Base-by-base conservation (phyloP, 2,329 filamentous ascomycete genomes). In the Pseudocercospora macadamiae region DNA sequence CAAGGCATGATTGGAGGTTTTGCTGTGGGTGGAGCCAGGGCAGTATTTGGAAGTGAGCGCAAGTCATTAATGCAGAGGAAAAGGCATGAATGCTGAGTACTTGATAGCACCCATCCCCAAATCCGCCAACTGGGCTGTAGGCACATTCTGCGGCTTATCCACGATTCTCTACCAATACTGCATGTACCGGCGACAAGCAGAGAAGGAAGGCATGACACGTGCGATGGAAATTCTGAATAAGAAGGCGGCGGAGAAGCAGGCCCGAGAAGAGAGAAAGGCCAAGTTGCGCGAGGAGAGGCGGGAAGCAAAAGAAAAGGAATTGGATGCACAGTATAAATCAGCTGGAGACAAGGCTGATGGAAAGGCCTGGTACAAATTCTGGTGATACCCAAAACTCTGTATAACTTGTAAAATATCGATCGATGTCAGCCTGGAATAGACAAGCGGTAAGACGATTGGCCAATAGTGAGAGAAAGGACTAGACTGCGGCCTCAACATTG, bases 101-200 rank as follows among this genome's bases (percentile, higher is more conserved):
- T n/a, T n/a, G n/a, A 3, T 66, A 84, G 86, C 83, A 39, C 81
- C 82, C 16, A 76, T 91, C 61, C 83, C 82, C 56, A 85, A 83
- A 68, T 86, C 90, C 1, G 87, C 89, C 32, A 96, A 96, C 70
- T 96, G 90, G 89, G 92, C 91, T 0, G 91, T 95, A 4, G 90
- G 87, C 5, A 82, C 86, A 32, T 96, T 95, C 73, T 80, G 88
- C 21, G 72, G 89, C 18, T 84, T 83, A 5, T 87, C 89, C n/a
- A 79, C 89, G 47, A 82, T 83, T 26, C 88, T 88, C 51, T 95
- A 92, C 76, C 91, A 97, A 76, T 91, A 89, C 70, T 97, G 93
- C 77, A 87, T 92, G 70, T 87, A 87, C 66, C 83, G 84, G 62
- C 83, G 92, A 59, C 81, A 84, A 48, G 82, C 88, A 61, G 93